Base-by-base conservation (phyloP, 768 basidiomycete genomes). In the Podaxis sp. region DNA sequence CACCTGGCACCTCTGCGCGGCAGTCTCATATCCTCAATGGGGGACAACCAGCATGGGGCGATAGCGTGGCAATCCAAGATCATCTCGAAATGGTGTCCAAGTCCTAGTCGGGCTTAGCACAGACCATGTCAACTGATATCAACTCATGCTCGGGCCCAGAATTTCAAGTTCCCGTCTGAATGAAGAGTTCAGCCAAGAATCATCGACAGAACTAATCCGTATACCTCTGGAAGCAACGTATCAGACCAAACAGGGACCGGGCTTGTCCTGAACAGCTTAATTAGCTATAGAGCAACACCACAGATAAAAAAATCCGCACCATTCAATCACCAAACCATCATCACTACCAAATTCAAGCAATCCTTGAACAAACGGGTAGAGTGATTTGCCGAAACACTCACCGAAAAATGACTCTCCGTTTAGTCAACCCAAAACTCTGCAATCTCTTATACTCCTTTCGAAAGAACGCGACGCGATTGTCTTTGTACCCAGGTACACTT, bases 171-270 rank as follows among this genome's bases (percentile, higher is more conserved):
- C 42, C 14, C 6, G 42, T 16, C 42, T 44, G 42, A 44, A n/a
- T 18, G 6, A n/a, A 18, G 14, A 18, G 6, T 44, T 44, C 14
- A 44, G 18, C 16, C n/a, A 44, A 16, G 16, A 7, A 44, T 14
- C 6, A 40, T 18, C 1, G 4, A 48, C 11, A 21, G 23, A 48
- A 3, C 25, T 4, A 14, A 48, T 3, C 13, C 23, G 5, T n/a
- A 4, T 47, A 55, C 59, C 46, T 54, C 52, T 25, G 59, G 59
- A 27, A 54, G 59, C n/a, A 61, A 37, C 11, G 59, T 61, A 37
- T 61, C 59, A 2, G 59, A 61, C 59, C 59, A 61, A 25, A 61
- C 59, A 37, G 59, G 59, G 10, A 54, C 16, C 7, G 59, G 59
- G 23, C 52, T 61, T 18, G 52, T 54, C 59, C 59, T 61, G 46